Evolutionary conservation across 1,139 yeast genomes (phyloP), one percentile per base, ranked within the genome.

Genomic region (Meyerozyma athensensis): DNA sequence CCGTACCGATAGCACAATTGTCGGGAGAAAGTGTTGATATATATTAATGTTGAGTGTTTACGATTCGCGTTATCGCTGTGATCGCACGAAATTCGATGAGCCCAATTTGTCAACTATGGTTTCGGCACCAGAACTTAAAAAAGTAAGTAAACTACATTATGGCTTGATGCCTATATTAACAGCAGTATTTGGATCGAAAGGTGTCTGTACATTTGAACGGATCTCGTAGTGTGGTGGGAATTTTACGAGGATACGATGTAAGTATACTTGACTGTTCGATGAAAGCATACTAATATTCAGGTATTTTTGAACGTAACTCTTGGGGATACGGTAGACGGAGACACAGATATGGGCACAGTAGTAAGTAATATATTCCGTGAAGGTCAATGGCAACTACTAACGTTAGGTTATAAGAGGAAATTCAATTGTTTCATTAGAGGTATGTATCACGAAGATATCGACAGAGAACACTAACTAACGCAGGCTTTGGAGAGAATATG

Each of bases 181-280:
- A 19, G 14, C 40, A 2, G 85, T 86, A 86, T 56, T 74, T 85
- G 79, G 90, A 84, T 57, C 84, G 84, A 60, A 75, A 78, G 56
- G 71, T 86, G 26, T 66, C 78, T 10, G 66, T 86, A 18, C 86
- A 81, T 52, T 67, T 87, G 42, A 85, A 85, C 55, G 92, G 95
- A 6, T 65, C 84, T 13, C 71, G 95, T 40, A 79, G 75, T 46
- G 79, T 86, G 6, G 70, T 74, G 4, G 96, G 96, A 2, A 73
- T 77, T 6, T 68, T 86, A 41, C 68, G 85, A 53, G 96, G 96
- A 8, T 86, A 79, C 55, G 96, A 86, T 54, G 80, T 77, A 52
- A 44, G 75, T 63, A 50, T 43, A 19, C 10, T 13, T 14, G 10
- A n/a, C 5, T 23, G 19, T 9, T 5, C 18, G 5, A 18, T n/a